Evolutionary conservation across 108 stramenopile species (phyloP), one percentile per base, ranked within the genome.

Genomic region (Ochromonas danica): DNA sequence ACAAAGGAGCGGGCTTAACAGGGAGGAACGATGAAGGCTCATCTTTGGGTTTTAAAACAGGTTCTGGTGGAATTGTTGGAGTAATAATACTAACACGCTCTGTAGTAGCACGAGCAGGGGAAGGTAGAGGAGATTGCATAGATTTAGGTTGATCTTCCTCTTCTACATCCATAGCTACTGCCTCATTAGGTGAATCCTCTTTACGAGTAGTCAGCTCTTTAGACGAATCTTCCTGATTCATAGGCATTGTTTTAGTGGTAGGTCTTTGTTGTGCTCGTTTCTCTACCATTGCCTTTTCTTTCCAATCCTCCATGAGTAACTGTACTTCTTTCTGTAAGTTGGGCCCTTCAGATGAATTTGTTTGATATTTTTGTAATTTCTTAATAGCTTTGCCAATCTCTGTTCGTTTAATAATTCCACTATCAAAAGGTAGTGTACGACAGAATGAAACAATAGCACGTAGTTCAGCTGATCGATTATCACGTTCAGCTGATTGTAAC

Each of bases 341-440:
- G 22, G 14, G 6, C 22, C 14, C 22, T 6, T 51, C 22, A 6
- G 22, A 22, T 51, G 45, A 14, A 51, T 67, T 33, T 6, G 3
- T 22, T 25, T 35, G 3, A 67, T 67, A 36, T 36, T 67, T 67
- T 6, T 6, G 25, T 28, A 67, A 25, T 10, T 36, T 28, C 31
- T 67, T 67, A 31, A 67, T 67, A 10, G 31, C 27, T 36, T 67
- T 67, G 6, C 63, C 63, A 33, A 67, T 67, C 31, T 67, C 63
- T 10, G 63, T 36, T 35, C 25, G 30, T 35, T 36, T 28, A 67
- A 67, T 36, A 35, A 25, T 25, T 33, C 10, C 6, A 14, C 6
- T 25, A 28, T 35, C 63, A 36, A 67, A 67, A 10, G 63, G 63
- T 36, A 67, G 31, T 25, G 3, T 67, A 14, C 25, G 3, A 67